Evolutionary conservation across 2,329 filamentous ascomycete species (phyloP).

Genomic region (Leptographium galeiforme): DNA sequence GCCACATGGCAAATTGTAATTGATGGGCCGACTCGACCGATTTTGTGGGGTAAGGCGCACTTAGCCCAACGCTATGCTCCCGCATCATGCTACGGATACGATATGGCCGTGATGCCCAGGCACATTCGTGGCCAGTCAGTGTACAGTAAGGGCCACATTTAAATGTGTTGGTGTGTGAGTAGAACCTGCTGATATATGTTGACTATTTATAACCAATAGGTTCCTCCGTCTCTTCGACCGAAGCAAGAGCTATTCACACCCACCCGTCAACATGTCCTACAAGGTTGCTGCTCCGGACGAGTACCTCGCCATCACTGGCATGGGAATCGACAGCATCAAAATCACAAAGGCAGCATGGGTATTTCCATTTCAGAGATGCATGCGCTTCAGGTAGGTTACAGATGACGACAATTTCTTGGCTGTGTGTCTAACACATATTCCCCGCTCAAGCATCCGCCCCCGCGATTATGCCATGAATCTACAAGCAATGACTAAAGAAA

Average conservation of each 20-base stretch:
- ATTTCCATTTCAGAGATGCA: constrained; percentile 55
- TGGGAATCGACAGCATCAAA: constrained; percentile 57
- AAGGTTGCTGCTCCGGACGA: constrained; percentile 62
- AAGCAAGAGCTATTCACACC: not conserved
- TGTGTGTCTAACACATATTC: not conserved
- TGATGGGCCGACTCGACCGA: too few relatives aligned
- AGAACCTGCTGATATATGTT: too few relatives aligned
- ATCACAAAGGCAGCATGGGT: constrained; percentile 70
- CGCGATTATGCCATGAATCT: constrained; percentile 74
- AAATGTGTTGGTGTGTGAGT: too few relatives aligned
- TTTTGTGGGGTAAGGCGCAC: too few relatives aligned
- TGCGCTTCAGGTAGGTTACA: constrained; percentile 25
- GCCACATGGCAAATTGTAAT: too few relatives aligned
- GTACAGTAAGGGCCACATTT: too few relatives aligned
- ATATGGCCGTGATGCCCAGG: too few relatives aligned
- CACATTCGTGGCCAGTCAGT: too few relatives aligned
- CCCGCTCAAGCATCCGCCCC: constrained; percentile 42
- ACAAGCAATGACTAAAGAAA: constrained; percentile 82
- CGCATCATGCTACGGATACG: too few relatives aligned
- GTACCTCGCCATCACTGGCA: constrained; percentile 79
- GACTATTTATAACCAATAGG: too few relatives aligned
- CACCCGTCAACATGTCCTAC: constrained; percentile 39
- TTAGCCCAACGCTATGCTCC: too few relatives aligned
- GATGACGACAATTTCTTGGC: not conserved
- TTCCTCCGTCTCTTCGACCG: too few relatives aligned